Percentiles rank a stretch among this genome's conserved stretches.
Evolutionary conservation across 2,329 filamentous ascomycete species (phyloP).

Genomic region (Sordariomycetes sp.): DNA sequence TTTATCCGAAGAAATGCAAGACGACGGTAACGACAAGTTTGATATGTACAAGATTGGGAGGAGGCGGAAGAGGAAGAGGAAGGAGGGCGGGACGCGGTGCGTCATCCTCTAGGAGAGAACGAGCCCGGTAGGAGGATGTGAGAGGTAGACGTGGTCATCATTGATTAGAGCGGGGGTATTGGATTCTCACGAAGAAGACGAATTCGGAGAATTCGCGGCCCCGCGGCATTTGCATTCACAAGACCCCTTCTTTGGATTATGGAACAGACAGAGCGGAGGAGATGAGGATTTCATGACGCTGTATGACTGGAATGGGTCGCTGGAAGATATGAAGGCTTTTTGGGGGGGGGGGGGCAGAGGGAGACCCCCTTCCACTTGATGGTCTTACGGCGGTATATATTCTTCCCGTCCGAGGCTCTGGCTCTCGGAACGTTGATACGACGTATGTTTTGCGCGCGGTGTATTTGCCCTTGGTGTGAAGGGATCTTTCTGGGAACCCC

Average conservation of each 20-base stretch:
- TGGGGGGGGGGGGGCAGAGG: background rate
- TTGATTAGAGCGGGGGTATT: background rate
- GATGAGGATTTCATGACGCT: background rate
- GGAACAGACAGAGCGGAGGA: background rate
- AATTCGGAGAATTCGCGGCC: background rate
- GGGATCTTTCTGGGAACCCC: too few relatives aligned
- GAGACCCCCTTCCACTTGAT: background rate
- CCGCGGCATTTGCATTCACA: background rate
- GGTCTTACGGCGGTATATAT: background rate
- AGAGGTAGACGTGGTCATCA: background rate
- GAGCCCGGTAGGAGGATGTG: background rate
- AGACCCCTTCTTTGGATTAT: background rate
- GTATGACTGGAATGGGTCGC: background rate
- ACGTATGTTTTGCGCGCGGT: background rate
- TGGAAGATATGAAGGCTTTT: background rate
- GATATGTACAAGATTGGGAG: slow-evolving; percentile 2
- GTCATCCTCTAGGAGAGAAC: background rate
- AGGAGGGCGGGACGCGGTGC: background rate
- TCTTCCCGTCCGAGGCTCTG: background rate
- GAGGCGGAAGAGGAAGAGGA: background rate
- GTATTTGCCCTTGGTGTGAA: background rate
- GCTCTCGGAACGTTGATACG: background rate
- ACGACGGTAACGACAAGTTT: slow-evolving; percentile 2
- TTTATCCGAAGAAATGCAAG: slow-evolving; percentile 17
- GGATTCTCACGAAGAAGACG: background rate